Conservation (phyloP, 495 filamentous ascomycete species). For the Parmelia sp. region DNA sequence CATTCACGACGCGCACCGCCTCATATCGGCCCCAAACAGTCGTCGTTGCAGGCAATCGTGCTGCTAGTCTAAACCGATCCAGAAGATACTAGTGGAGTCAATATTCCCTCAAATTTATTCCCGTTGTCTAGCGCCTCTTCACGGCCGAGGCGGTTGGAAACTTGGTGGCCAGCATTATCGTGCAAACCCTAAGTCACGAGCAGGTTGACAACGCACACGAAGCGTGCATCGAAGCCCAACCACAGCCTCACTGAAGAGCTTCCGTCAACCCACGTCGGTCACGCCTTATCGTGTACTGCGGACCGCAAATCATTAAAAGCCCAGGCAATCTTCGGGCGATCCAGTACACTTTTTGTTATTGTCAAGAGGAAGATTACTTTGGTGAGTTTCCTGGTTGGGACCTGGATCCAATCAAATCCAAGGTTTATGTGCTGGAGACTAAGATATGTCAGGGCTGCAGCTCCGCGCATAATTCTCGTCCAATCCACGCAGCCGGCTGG, state of each 20-base stretch:
- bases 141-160: not conserved
- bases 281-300: slow-evolving; percentile 8
- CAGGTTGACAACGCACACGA: slow-evolving; percentile 27
- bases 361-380: slow-evolving; percentile 8
- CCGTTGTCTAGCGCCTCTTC: slow-evolving; percentile 15
- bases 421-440: slow-evolving; percentile 22
- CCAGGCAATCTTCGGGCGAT: slow-evolving; percentile 7
- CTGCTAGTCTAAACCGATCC: not conserved
- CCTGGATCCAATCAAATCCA: slow-evolving; percentile 19
- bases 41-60: slow-evolving; percentile 1
- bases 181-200: slow-evolving; percentile 11
- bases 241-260: slow-evolving; percentile 19
- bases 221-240: slow-evolving; percentile 28
- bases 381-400: slow-evolving; percentile 15
- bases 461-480: slow-evolving; percentile 23
- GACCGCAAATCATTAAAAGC: slow-evolving; percentile 13
- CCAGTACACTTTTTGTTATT: slow-evolving; percentile 11
- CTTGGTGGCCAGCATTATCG: slow-evolving; percentile 12
- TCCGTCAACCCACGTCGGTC: slow-evolving; percentile 2
- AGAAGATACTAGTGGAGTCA: slow-evolving; percentile 12
- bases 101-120: slow-evolving; percentile 7
- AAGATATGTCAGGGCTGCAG: slow-evolving; percentile 28
- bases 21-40: slow-evolving; percentile 4
- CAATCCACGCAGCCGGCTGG: slow-evolving; percentile 26
- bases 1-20: slow-evolving; percentile 14